Base-by-base conservation (phyloP, 495 filamentous ascomycete genomes). In the Penicillium goetzii region DNA sequence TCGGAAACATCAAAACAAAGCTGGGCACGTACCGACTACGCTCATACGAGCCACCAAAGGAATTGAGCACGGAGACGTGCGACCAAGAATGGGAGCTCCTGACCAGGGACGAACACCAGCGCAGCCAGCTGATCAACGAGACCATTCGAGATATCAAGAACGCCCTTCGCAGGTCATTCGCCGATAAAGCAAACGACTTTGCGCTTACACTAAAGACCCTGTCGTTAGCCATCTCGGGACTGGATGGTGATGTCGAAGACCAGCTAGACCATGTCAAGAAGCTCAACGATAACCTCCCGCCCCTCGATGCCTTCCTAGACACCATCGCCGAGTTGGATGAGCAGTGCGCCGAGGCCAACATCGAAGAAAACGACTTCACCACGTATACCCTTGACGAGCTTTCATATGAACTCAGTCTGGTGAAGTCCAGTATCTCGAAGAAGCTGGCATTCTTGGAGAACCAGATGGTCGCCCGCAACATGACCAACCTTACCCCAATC, bases 1-100 rank as follows among this genome's bases (percentile, higher is more conserved):
- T 99, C 52, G 96, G 95, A n/a, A 99, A 99, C 69, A 97, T 99
- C 81, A 97, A 97, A 79, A 98, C 95, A 0, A 99, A 99, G 78
- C 82, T 99, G 66, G 90, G 90, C 64, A 99, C 95, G 26, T 99
- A 99, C 74, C 86, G 93, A 41, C 80, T 99, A 40, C 86, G 92
- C 68, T 86, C 93, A 4, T 99, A 98, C 67, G 89, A 96, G 28
- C 95, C 95, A 45, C 96, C 96, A 11, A 76, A 83, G 55, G 89
- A 95, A 61, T 76, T 97, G 36, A 88, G 86, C 53, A 74, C 93
- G 52, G 93, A 96, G 53, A 86, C 87, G 11, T 83, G 93, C 62
- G 95, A 98, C 60, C 74, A 78, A 40, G 91, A 94, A 64, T 99
- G 95, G 95, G 81, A 85, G 21, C 81, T 73, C 26, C 73, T 98